Conservation (phyloP, 495 filamentous ascomycete species). For the Aspergillus diversus region DNA sequence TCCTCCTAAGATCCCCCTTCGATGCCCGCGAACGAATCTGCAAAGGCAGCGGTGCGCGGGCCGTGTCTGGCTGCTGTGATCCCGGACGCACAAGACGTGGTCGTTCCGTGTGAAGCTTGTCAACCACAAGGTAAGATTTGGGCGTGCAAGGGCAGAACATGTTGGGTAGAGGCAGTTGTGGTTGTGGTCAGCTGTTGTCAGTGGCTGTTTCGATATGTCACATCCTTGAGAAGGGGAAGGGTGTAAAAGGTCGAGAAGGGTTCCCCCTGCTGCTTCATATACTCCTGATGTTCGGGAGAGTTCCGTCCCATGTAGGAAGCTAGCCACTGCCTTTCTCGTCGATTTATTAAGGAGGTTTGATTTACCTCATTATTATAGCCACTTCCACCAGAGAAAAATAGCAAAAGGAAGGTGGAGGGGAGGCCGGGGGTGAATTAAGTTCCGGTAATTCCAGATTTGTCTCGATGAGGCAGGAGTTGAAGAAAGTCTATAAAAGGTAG, state of each 20-base stretch:
- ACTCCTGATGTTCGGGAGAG: neutral
- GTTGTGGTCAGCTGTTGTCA: neutral
- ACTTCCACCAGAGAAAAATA: too few species aligned
- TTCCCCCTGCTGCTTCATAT: neutral
- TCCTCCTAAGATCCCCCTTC: neutral
- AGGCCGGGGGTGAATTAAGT: too few species aligned
- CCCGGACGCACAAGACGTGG: slow-evolving; percentile 22
- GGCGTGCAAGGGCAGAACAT: slow-evolving; percentile 21
- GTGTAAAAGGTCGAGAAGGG: neutral
- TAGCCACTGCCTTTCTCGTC: neutral
- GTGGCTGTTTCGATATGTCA: too few species aligned
- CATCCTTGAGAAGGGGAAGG: neutral
- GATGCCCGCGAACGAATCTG: slow-evolving; percentile 9
- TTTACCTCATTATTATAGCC: too few species aligned
- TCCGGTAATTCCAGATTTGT: too few species aligned
- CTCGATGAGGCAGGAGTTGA: too few species aligned
- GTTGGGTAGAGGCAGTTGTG: neutral
- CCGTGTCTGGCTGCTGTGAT: neutral
- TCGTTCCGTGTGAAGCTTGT: slow-evolving; percentile 19
- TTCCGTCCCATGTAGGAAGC: neutral
- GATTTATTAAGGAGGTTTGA: too few species aligned
- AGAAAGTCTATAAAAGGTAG: too few species aligned
- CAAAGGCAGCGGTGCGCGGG: slow-evolving; percentile 17
- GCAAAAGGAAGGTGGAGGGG: too few species aligned
- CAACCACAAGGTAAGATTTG: slow-evolving; percentile 17